Evolutionary conservation across 2,329 filamentous ascomycete species (phyloP).

Genomic region (Beauveria pseudobassiana): DNA sequence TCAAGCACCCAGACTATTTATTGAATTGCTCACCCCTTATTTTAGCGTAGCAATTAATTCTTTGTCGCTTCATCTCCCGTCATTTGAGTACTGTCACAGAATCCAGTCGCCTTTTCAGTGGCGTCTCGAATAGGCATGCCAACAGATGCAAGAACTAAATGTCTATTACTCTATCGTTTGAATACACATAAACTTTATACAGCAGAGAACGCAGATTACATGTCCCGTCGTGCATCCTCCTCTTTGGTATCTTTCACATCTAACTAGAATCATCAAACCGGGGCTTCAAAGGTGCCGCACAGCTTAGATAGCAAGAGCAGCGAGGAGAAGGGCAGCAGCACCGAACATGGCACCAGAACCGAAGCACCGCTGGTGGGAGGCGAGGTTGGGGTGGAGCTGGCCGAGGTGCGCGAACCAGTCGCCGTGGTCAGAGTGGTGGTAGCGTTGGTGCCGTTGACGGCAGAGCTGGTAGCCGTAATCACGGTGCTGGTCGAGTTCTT

Average conservation of each 20-base stretch:
- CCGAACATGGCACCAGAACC: constrained; percentile 14
- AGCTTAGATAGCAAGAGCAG: constrained; percentile 3
- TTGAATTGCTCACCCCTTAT: background rate
- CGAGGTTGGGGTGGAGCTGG: background rate
- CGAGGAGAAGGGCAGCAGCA: constrained; percentile 6
- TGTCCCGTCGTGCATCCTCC: background rate
- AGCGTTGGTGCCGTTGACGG: constrained; percentile 12
- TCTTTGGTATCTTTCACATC: background rate
- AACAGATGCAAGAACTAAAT: background rate
- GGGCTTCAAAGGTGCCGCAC: background rate
- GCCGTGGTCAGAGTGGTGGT: constrained; percentile 16
- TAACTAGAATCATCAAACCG: background rate
- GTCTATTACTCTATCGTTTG: background rate
- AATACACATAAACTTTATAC: background rate
- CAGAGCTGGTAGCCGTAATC: constrained; percentile 11
- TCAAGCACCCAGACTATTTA: background rate
- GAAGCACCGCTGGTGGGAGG: constrained; percentile 15
- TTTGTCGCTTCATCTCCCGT: background rate
- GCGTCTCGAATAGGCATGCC: too few relatives aligned
- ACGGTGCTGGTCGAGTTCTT: constrained; percentile 8
- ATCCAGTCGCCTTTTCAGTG: too few relatives aligned
- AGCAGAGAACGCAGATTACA: background rate
- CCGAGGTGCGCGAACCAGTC: constrained; percentile 13
- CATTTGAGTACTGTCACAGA: background rate
- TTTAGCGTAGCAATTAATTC: background rate